Base-by-base conservation (phyloP, 2,329 filamentous ascomycete species). In the Monilinia vaccinii-corymbosi region DNA sequence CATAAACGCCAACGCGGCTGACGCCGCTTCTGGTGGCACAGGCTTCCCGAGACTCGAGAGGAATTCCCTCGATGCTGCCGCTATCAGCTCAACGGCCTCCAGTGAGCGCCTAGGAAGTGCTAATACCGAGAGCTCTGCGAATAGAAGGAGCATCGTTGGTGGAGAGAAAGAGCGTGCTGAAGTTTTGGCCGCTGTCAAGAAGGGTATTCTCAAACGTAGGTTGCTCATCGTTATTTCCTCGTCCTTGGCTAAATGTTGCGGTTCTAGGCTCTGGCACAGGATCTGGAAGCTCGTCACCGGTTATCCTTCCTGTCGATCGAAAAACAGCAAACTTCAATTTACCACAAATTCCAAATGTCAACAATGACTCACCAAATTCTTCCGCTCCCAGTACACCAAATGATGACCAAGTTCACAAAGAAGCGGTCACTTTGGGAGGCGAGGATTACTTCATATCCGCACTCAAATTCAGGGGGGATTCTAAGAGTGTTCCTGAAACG, bases 131-230 rank as follows among this genome's bases (percentile, higher is more conserved):
- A 81, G 79, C 57, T 83, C 86, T 25, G 77, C 78, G 25, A 78
- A 85, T 16, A 84, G 92, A 65, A 93, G 89, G 78, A 97, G 91
- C 75, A 95, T 97, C 68, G 81, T 96, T 50, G 93, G 92, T 44
- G 89, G 91, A 32, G 94, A 97, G 66, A 87, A 80, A 69, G 94
- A 97, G 71, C 86, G 93, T 64, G 91, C 92, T 1, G 93, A 97
- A 71, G 88, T 96, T 18, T 81, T 97, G 47, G 91, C 92, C 23
- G 90, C 91, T 8, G 91, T 97, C 51, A 91, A 91, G 71, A 97
- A 96, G 76, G 94, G 94, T 52, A 99, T 99, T 53, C 75, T 99
- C 59, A 99, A 99, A 76, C 89, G 91, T 89, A 81, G 73, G 83
- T 74, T 21, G 10, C 21, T 23, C 14, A 14, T 21, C 6, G 10